A percentile compares a stretch with the other conserved stretches of the same genome.
Evolutionary conservation across 2,329 filamentous ascomycete species (phyloP).

Genomic region (Fusarium odoratissimum): DNA sequence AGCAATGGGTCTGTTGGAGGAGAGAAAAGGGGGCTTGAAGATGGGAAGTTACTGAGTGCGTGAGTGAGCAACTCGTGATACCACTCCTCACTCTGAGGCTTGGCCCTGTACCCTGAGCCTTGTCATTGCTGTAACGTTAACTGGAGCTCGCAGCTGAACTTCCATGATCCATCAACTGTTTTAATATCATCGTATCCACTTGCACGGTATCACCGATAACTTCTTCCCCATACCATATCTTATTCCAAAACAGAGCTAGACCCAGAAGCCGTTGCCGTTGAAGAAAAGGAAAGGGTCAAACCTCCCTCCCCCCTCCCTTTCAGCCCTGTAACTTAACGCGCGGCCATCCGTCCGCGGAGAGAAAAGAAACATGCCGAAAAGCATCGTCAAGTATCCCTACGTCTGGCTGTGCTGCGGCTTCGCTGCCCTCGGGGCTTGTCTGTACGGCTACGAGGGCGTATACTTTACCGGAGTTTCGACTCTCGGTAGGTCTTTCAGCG

Average conservation of each 20-base stretch:
- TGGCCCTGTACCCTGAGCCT: neutral
- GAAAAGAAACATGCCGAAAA: slow-evolving; percentile 14
- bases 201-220: neutral
- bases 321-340: slow-evolving; percentile 25
- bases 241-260: slow-evolving; percentile 7
- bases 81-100: neutral
- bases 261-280: neutral
- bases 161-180: neutral
- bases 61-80: neutral
- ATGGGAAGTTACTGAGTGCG: neutral
- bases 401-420: slow-evolving; percentile 50
- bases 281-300: neutral
- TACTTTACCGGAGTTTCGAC: slow-evolving; percentile 51
- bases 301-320: slow-evolving; percentile 1
- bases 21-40: neutral
- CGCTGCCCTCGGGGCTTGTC: slow-evolving; percentile 51
- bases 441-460: slow-evolving; percentile 53
- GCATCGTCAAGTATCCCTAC: slow-evolving; percentile 46
- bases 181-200: neutral
- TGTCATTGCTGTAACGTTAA: neutral
- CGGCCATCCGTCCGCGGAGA: neutral
- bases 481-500: slow-evolving; percentile 37
- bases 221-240: neutral
- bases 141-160: neutral
- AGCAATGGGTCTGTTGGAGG: neutral